phyloP scores from a whole-genome alignment of 2,329 filamentous ascomycete genomes.

The Xylariaceae sp. region DNA sequence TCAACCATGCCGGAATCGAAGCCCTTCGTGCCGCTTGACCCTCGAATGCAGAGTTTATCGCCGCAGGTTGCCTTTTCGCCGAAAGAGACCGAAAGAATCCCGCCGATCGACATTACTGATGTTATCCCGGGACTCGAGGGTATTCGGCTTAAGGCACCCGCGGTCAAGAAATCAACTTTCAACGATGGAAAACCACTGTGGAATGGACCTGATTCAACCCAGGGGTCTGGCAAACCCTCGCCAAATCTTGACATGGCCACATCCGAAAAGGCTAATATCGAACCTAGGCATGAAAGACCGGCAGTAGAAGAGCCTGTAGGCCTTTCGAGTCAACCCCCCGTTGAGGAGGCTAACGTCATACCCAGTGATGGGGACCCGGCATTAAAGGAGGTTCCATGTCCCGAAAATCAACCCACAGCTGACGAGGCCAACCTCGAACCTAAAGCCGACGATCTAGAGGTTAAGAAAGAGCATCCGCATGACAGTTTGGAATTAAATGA shows the following conservation, averaged over 20 bases:
- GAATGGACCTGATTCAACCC: slow-evolving; percentile 26
- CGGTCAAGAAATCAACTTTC: slow-evolving; percentile 49
- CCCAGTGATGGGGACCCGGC: not conserved
- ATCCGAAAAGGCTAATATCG: slow-evolving; percentile 22
- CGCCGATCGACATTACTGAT: slow-evolving; percentile 52
- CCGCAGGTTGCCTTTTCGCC: slow-evolving; percentile 22
- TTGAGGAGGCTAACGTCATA: slow-evolving; percentile 41
- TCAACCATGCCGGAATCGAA: slow-evolving; percentile 34
- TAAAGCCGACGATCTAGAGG: not conserved
- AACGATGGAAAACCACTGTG: slow-evolving; percentile 31
- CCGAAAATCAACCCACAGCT: not conserved
- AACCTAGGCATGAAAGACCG: slow-evolving; percentile 40
- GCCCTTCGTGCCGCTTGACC: slow-evolving; percentile 39
- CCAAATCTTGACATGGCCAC: not conserved
- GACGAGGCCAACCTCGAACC: not conserved
- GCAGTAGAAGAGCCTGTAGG: slow-evolving; percentile 48
- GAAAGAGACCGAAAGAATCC: slow-evolving; percentile 34
- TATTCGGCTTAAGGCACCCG: slow-evolving; percentile 50
- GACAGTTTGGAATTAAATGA: too few relatives aligned
- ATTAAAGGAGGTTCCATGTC: not conserved
- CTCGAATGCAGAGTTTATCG: slow-evolving; percentile 40
- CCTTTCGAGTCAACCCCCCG: slow-evolving; percentile 50
- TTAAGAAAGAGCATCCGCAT: not conserved
- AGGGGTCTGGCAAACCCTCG: slow-evolving; percentile 19
- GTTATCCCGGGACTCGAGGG: slow-evolving; percentile 57